Percentiles rank a stretch among this genome's conserved stretches.
phyloP scores from a whole-genome alignment of 306 rosid species.

The Delonix regia region DNA sequence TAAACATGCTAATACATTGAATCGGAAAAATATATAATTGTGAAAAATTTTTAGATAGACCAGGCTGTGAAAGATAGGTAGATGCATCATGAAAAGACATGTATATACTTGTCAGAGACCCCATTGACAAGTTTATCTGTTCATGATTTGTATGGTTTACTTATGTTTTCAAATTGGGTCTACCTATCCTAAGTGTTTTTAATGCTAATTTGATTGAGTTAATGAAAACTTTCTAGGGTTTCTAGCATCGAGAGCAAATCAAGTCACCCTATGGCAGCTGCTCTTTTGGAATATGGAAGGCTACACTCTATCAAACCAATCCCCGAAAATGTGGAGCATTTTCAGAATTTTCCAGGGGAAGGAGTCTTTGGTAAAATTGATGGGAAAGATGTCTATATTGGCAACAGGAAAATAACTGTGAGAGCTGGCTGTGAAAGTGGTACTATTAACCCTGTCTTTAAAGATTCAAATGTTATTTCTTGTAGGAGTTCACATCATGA shows the following conservation, averaged over 20 bases:
- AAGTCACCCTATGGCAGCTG: conserved; percentile 93
- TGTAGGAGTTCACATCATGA: not conserved
- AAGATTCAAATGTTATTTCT: not conserved
- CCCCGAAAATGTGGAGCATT: conserved; percentile 71
- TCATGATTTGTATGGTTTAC: not conserved
- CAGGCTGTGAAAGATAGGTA: too few relatives aligned
- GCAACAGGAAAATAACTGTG: conserved; percentile 62
- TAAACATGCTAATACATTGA: not conserved
- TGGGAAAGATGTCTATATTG: conserved; percentile 70
- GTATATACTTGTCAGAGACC: not conserved
- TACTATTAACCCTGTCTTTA: conserved; percentile 2
- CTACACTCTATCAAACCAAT: conserved; percentile 58
- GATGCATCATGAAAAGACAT: too few relatives aligned
- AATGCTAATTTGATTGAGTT: conserved; percentile 4
- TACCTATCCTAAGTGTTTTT: too few relatives aligned
- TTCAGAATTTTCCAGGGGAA: conserved; percentile 85
- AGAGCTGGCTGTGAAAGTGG: conserved; percentile 69
- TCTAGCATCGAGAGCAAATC: conserved; percentile 94
- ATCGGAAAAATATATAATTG: not conserved
- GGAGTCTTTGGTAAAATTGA: conserved; percentile 75
- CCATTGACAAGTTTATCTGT: not conserved
- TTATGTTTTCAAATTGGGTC: not conserved
- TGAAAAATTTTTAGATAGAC: too few relatives aligned
- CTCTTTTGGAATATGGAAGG: conserved; percentile 72
- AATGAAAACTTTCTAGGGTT: conserved; percentile 55